These are phyloP conservation scores for Populus tremula DNA, from an alignment of 345 rosid species.

Conservation along the genomic window DNA sequence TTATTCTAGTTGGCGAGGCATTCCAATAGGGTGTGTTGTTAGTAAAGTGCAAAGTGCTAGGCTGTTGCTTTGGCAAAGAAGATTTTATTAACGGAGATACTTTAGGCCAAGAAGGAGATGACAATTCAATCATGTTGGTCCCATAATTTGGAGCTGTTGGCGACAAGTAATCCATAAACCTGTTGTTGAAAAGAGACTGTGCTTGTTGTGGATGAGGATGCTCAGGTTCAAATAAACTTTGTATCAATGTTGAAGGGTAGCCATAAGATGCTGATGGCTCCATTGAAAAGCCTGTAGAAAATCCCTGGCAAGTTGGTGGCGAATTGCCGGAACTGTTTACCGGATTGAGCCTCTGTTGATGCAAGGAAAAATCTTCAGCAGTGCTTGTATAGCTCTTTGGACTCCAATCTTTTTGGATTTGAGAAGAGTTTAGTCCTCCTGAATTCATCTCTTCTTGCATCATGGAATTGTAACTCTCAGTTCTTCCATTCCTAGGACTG, in stretches of 20 bases:
- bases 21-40: constrained; percentile 27
- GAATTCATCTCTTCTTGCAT: constrained; percentile 28
- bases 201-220: constrained; percentile 11
- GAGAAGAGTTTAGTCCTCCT: constrained; percentile 16
- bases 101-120: constrained; percentile 22
- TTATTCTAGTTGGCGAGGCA: constrained; percentile 4
- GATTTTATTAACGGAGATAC: constrained; percentile 14
- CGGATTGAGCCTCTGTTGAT: constrained; percentile 14
- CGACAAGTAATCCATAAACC: constrained; percentile 11
- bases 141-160: constrained; percentile 12
- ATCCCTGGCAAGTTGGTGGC: constrained; percentile 20
- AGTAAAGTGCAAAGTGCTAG: constrained; percentile 14
- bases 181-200: constrained; percentile 18
- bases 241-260: constrained; percentile 19
- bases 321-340: neutral
- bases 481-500: constrained; percentile 21
- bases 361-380: constrained; percentile 24
- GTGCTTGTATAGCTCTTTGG: constrained; percentile 28
- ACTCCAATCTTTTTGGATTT: constrained; percentile 47
- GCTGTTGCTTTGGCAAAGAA: constrained; percentile 19
- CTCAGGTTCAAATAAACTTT: constrained; percentile 21
- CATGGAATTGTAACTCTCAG: constrained; percentile 16
- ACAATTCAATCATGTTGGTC: constrained; percentile 13
- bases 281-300: constrained; percentile 22
- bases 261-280: constrained; percentile 22